A percentile compares a stretch with the other conserved stretches of the same genome.
phyloP scores from a whole-genome alignment of 805 yeast species.

The Candida succiphila region DNA sequence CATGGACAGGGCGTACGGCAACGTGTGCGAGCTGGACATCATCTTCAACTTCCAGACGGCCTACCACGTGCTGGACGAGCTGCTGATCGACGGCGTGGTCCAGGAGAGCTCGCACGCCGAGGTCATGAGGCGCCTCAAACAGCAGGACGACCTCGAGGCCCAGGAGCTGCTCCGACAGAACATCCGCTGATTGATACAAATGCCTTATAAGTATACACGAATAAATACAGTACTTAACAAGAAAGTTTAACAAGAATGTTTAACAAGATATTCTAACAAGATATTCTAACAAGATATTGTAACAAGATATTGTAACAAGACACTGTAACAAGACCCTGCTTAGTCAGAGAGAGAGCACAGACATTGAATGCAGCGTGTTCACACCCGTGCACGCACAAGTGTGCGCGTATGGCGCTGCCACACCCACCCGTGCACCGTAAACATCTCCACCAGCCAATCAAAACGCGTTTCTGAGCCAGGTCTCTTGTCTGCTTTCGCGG shows the following conservation, averaged over 20 bases:
- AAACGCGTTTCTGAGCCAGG: too few species aligned
- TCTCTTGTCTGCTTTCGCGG: too few species aligned
- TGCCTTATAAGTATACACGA: conserved; percentile 11
- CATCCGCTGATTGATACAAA: too few species aligned
- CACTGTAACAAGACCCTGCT: too few species aligned
- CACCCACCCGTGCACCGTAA: too few species aligned
- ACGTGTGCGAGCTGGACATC: conserved; percentile 93
- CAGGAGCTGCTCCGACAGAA: conserved; percentile 6
- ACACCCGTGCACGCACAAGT: too few species aligned
- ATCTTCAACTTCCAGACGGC: conserved; percentile 94
- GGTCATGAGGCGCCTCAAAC: conserved; percentile 63
- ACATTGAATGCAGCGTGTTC: too few species aligned
- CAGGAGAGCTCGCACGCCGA: conserved; percentile 79
- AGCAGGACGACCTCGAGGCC: conserved; percentile 80
- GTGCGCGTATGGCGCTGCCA: too few species aligned
- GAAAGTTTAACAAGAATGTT: too few species aligned
- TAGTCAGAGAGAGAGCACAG: too few species aligned
- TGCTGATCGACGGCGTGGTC: conserved; percentile 78
- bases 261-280: neutral
- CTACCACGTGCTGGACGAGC: conserved; percentile 83
- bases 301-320: too few species aligned
- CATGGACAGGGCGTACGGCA: conserved; percentile 92
- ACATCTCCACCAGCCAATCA: neutral
- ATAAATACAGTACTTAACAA: conserved; percentile 3
- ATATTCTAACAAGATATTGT: too few species aligned